phyloP scores from a whole-genome alignment of 805 yeast species.

The Cyberlindnera xishuangbannaensis region DNA sequence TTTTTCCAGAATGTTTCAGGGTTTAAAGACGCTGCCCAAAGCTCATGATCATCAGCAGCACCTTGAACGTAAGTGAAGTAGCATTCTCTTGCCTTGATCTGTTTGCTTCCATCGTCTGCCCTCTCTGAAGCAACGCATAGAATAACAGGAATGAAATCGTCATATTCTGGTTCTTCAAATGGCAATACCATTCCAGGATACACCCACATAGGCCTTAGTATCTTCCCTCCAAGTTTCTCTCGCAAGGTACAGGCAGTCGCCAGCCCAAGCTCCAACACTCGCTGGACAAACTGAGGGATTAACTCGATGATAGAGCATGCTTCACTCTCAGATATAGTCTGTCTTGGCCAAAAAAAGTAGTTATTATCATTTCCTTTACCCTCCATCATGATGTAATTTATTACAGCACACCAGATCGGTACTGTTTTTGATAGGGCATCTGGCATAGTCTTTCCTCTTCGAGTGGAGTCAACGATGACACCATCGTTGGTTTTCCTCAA shows the following conservation, averaged over 20 bases:
- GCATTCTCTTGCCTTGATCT: constrained; percentile 29
- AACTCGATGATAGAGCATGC: constrained; percentile 39
- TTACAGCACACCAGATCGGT: constrained; percentile 87
- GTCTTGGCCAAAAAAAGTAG: constrained; percentile 44
- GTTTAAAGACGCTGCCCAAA: constrained; percentile 61
- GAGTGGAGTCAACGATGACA: constrained; percentile 73
- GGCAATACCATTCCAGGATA: constrained; percentile 46
- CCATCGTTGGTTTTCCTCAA: constrained; percentile 53
- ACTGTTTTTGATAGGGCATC: constrained; percentile 83
- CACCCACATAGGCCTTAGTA: constrained; percentile 65
- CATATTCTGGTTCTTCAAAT: constrained; percentile 26
- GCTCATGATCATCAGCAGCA: constrained; percentile 91
- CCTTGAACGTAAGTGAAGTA: constrained; percentile 75
- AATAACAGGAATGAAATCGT: constrained; percentile 37
- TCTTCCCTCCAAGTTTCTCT: constrained; percentile 33
- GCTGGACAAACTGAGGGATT: constrained; percentile 44
- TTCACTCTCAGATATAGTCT: constrained; percentile 55
- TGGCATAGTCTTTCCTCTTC: constrained; percentile 80
- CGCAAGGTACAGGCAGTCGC: constrained; percentile 30
- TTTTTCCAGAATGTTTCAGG: constrained; percentile 55
- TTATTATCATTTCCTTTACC: too few species aligned
- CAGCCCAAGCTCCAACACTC: constrained; percentile 36
- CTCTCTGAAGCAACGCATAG: constrained; percentile 58
- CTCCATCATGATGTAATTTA: constrained; percentile 49
- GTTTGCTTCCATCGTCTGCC: constrained; percentile 53